Evolutionary conservation across 371 early-diverging fungal species (phyloP).

Genomic region (Apophysomyces ossiformis): DNA sequence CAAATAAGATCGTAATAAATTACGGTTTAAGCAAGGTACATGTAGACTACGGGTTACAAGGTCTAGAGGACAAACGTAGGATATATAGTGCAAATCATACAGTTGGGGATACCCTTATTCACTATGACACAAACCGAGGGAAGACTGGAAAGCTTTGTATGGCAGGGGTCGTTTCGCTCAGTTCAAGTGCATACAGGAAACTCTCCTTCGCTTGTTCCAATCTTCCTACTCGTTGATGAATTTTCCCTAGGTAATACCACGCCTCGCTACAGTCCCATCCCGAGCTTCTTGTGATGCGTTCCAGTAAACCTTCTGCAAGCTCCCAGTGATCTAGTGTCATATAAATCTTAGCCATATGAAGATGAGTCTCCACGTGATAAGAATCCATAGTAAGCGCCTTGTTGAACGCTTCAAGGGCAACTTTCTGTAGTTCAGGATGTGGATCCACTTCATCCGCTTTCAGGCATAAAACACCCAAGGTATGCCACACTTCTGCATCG

Average conservation of each 20-base stretch:
- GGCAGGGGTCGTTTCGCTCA: constrained; percentile 31
- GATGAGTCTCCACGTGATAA: constrained; percentile 30
- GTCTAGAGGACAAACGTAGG: too few species aligned
- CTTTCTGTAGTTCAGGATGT: constrained; percentile 23
- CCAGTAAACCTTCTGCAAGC: constrained; percentile 38
- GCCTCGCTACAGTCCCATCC: constrained; percentile 46
- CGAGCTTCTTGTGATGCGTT: constrained; percentile 31
- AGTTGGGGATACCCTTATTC: background rate
- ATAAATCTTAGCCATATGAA: constrained; percentile 32
- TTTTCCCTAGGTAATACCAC: constrained; percentile 38
- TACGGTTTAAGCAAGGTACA: too few species aligned
- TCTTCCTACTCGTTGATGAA: constrained; percentile 28
- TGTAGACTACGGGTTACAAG: too few species aligned
- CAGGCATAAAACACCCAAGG: constrained; percentile 52
- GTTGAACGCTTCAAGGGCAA: constrained; percentile 50
- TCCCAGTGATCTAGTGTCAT: constrained; percentile 26
- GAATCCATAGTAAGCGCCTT: constrained; percentile 53
- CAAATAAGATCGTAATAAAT: too few species aligned
- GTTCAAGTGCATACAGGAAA: constrained; percentile 37
- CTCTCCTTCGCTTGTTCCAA: constrained; percentile 38
- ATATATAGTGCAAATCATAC: too few species aligned
- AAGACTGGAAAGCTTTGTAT: constrained; percentile 24
- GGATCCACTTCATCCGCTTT: constrained; percentile 26
- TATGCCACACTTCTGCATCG: constrained; percentile 61
- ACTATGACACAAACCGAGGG: constrained; percentile 34